These are phyloP conservation scores for Powellomyces hirtus DNA, from an alignment of 192 early-diverging fungal genomes.

Conservation along the genomic window DNA sequence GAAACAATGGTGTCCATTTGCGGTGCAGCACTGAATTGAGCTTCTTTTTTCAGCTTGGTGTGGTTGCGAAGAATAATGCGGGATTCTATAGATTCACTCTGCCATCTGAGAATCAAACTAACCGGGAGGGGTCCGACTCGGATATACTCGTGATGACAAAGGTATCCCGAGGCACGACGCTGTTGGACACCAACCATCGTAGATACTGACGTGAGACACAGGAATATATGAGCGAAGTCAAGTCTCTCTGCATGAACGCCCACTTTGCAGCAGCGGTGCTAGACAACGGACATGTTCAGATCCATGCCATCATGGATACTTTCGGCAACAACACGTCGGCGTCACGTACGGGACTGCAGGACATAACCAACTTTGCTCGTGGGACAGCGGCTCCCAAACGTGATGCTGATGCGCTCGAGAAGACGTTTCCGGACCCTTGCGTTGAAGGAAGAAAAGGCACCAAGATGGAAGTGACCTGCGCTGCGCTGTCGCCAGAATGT, in stretches of 20 bases:
- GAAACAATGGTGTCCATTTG: no score
- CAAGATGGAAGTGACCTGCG: slow-evolving; percentile 9
- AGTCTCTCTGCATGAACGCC: slow-evolving; percentile 29
- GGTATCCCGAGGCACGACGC: no score
- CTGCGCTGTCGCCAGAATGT: slow-evolving; percentile 35
- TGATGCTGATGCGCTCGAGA: slow-evolving; percentile 12
- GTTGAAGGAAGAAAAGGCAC: slow-evolving; percentile 10
- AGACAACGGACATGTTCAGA: slow-evolving; percentile 36
- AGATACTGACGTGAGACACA: not conserved
- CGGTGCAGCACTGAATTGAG: no score
- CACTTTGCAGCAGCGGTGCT: slow-evolving; percentile 35
- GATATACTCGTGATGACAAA: not conserved
- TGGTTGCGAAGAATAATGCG: slow-evolving; percentile 16
- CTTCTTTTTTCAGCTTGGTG: slow-evolving; percentile 21
- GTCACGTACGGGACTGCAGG: not conserved
- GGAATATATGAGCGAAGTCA: slow-evolving; percentile 1
- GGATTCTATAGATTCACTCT: slow-evolving; percentile 12
- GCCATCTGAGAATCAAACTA: not conserved
- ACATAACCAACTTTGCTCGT: not conserved
- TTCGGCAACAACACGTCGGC: not conserved
- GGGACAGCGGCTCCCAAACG: not conserved
- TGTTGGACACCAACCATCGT: no score
- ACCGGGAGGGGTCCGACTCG: no score
- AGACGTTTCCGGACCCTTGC: slow-evolving; percentile 12
- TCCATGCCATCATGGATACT: slow-evolving; percentile 41